Conservation (phyloP, 108 stramenopile genomes). For the Cyclostephanos tholiformis region DNA sequence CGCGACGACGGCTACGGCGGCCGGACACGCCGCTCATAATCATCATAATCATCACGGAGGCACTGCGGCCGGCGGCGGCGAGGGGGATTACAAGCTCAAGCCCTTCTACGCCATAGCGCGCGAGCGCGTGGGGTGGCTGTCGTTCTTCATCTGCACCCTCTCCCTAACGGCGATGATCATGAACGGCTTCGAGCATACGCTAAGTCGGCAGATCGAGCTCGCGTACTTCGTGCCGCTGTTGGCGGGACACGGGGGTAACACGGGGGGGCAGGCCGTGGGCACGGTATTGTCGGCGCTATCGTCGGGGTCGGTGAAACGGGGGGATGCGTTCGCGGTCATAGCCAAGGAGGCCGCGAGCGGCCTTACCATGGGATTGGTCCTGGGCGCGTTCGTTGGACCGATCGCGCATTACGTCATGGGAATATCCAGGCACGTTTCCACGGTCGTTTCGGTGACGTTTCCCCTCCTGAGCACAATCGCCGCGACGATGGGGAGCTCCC, state of each 20-base stretch:
- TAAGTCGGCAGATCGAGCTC: slow-evolving; percentile 85
- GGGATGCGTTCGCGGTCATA: slow-evolving; percentile 68
- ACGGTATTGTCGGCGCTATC: slow-evolving; percentile 82
- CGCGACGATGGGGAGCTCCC: slow-evolving; percentile 70
- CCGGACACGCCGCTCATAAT: slow-evolving; percentile 30
- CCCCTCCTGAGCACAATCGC: slow-evolving; percentile 83
- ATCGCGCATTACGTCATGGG: slow-evolving; percentile 80
- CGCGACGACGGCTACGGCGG: slow-evolving; percentile 12
- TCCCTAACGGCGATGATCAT: slow-evolving; percentile 84
- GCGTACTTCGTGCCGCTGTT: slow-evolving; percentile 90
- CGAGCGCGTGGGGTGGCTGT: slow-evolving; percentile 80
- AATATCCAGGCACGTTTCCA: slow-evolving; percentile 77
- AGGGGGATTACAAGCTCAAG: slow-evolving; percentile 58
- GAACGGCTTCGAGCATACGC: slow-evolving; percentile 89
- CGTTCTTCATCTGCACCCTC: slow-evolving; percentile 76
- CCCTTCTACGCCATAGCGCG: slow-evolving; percentile 68
- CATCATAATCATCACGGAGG: slow-evolving; percentile 28
- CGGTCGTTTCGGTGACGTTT: slow-evolving; percentile 74
- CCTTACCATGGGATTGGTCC: slow-evolving; percentile 62
- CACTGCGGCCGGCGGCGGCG: slow-evolving; percentile 40
- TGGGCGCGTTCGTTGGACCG: slow-evolving; percentile 70
- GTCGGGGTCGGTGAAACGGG: slow-evolving; percentile 56
- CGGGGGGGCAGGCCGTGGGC: slow-evolving; percentile 88
- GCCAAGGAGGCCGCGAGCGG: slow-evolving; percentile 75
- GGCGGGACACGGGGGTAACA: slow-evolving; percentile 91